phyloP scores from a whole-genome alignment of 768 basidiomycete species.

The Xerocomus spinulosus region DNA sequence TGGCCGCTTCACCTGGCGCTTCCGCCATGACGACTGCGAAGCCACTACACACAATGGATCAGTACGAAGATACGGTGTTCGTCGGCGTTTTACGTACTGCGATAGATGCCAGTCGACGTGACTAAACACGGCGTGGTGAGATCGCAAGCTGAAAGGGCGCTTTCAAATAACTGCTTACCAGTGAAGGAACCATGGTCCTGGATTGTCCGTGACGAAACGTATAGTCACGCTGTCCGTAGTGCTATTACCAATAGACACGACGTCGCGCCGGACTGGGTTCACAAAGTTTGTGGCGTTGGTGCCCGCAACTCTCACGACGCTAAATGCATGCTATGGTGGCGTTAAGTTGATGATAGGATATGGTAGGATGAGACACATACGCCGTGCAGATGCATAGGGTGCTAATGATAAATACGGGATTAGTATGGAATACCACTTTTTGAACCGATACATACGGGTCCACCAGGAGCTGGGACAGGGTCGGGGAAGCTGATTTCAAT shows the following conservation, averaged over 20 bases:
- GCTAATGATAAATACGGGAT: conserved; percentile 15
- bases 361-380: conserved; percentile 20
- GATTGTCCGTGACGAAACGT: conserved; percentile 61
- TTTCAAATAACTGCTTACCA: conserved; percentile 25
- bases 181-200: conserved; percentile 58
- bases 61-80: neutral
- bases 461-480: conserved; percentile 18
- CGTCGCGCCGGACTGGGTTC: conserved; percentile 37
- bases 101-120: conserved; percentile 31
- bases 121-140: conserved; percentile 10
- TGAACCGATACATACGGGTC: conserved; percentile 22
- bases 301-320: conserved; percentile 33
- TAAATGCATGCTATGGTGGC: conserved; percentile 30
- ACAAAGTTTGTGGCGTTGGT: conserved; percentile 29
- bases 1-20: conserved; percentile 3
- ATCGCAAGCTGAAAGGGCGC: neutral
- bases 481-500: conserved; percentile 49
- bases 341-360: neutral
- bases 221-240: conserved; percentile 48
- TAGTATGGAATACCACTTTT: neutral
- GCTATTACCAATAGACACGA: conserved; percentile 21
- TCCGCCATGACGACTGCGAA: conserved; percentile 31
- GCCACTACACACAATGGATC: conserved; percentile 13
- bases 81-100: conserved; percentile 13
- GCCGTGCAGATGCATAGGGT: conserved; percentile 40